Evolutionary conservation across 73 alveolate species (phyloP), one percentile per base, ranked within the genome.

Genomic region (Effrenium voratum): DNA sequence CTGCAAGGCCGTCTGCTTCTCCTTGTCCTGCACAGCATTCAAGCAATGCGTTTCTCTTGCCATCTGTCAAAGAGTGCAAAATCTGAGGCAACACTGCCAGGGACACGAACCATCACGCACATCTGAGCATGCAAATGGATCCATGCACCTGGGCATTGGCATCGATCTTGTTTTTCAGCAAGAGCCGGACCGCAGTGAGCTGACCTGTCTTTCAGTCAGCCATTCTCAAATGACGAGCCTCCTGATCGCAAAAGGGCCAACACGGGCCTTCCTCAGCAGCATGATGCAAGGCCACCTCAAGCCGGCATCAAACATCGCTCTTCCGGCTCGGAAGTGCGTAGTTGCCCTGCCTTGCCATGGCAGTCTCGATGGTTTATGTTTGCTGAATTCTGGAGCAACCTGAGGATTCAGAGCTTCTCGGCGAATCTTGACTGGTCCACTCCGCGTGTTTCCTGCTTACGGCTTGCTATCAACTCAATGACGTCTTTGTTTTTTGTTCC

Each of bases 261-360:
- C 81, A 72, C 30, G 83, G 32, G 94, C 94, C 94, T 85, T 85
- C 94, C 45, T 85, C 94, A 5, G 94, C 94, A 10, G 94, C 94
- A 57, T 85, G 72, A 32, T 85, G 94, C 47, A 85, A 68, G 38
- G 94, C 94, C 22, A 85, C 94, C 94, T 85, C 46, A 19, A 19
- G 30, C 45, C 16, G 22, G 50, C 55, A 26, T 40, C 36, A 59
- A 40, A 1, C 87, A 15, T 24, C 6, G 24, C 10, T 22, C 40
- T 5, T 43, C 43, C 44, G 12, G 77, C 49, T 36, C 46, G 50
- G 52, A 50, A 6, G 5, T 46, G 28, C 63, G 26, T 24, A n/a
- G 45, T 13, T 1, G 44, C 5, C 13, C 52, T 26, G 68, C 94
- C 22, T 81, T 15, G 66, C 94, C 94, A 22, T 52, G 57, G 63